Percentiles rank a stretch among this genome's conserved stretches.
Conservation (phyloP, 768 basidiomycete species). For the Saitozyma podzolica region DNA sequence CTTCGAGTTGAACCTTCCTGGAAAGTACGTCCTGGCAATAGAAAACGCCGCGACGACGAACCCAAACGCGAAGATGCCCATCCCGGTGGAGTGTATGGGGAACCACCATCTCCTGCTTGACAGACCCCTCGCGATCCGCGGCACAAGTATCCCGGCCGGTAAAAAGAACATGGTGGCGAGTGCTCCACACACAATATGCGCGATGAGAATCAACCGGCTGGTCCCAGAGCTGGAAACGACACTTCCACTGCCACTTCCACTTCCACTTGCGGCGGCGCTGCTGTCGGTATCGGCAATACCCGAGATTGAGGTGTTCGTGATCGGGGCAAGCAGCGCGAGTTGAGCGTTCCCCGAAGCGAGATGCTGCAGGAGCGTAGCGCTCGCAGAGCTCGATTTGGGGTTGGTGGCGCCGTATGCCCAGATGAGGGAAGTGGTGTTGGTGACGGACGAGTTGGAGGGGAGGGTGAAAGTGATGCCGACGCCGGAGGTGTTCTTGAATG, state of each 20-base stretch:
- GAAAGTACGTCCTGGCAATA: slow-evolving; percentile 11
- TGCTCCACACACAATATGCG: slow-evolving; percentile 60
- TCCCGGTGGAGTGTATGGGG: slow-evolving; percentile 59
- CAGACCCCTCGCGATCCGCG: slow-evolving; percentile 61
- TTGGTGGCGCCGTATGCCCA: slow-evolving; percentile 62
- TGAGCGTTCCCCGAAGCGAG: slow-evolving; percentile 54
- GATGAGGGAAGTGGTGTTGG: slow-evolving; percentile 55
- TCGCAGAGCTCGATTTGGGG: slow-evolving; percentile 57
- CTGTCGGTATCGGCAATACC: slow-evolving; percentile 9
- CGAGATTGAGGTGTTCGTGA: slow-evolving; percentile 3
- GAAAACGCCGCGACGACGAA: slow-evolving; percentile 28
- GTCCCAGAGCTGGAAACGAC: not conserved
- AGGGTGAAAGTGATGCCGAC: slow-evolving; percentile 39
- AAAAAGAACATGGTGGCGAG: slow-evolving; percentile 61
- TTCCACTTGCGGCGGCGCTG: not conserved
- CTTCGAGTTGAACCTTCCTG: slow-evolving; percentile 20
- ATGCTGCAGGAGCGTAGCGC: slow-evolving; percentile 60
- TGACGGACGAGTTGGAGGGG: slow-evolving; percentile 23
- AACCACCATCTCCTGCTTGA: slow-evolving; percentile 58
- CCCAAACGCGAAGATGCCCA: slow-evolving; percentile 54
- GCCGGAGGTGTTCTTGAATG: slow-evolving; percentile 30
- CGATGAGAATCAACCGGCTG: slow-evolving; percentile 58
- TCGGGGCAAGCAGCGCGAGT: slow-evolving; percentile 58
- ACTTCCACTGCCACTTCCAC: not conserved
- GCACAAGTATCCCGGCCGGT: slow-evolving; percentile 60